Conservation (phyloP, 2,329 filamentous ascomycete genomes). For the Aspergillus pseudotamarii region DNA sequence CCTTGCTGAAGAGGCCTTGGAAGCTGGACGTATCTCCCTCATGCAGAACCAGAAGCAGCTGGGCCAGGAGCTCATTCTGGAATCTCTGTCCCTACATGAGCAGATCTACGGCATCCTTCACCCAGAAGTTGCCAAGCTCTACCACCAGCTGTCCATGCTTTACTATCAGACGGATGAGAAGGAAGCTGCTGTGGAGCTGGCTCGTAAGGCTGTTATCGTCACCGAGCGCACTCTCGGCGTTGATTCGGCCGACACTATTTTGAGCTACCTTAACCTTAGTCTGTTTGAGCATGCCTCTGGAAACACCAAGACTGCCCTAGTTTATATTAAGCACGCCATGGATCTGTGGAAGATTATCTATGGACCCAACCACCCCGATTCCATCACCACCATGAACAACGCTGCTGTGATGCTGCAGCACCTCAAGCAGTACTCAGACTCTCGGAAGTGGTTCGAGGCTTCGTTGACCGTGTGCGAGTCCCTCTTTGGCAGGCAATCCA, state of each 20-base stretch:
- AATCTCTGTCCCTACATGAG: constrained; percentile 93
- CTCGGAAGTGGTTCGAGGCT: constrained; percentile 93
- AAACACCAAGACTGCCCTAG: constrained; percentile 84
- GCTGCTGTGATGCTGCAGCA: constrained; percentile 97
- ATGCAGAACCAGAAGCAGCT: constrained; percentile 94
- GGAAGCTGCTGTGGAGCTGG: constrained; percentile 89
- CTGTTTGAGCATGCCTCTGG: constrained; percentile 91
- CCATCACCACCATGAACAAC: constrained; percentile 98
- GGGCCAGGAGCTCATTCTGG: constrained; percentile 91
- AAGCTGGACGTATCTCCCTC: constrained; percentile 94
- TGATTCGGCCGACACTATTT: constrained; percentile 88
- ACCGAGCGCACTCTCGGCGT: constrained; percentile 91
- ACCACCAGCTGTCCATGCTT: constrained; percentile 91
- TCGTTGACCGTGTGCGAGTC: constrained; percentile 86
- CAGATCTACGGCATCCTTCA: constrained; percentile 98
- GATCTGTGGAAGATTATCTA: constrained; percentile 98
- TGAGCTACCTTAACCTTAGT: constrained; percentile 94
- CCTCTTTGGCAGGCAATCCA: constrained; percentile 83
- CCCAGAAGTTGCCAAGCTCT: constrained; percentile 91
- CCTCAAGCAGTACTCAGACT: constrained; percentile 92
- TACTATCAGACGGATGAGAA: constrained; percentile 99
- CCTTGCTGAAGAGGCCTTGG: constrained; percentile 91
- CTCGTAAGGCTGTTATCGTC: constrained; percentile 94
- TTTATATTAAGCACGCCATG: constrained; percentile 88
- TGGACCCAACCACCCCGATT: constrained; percentile 89